phyloP scores from a whole-genome alignment of 345 rosid genomes.

The Eutrema yunnanense region DNA sequence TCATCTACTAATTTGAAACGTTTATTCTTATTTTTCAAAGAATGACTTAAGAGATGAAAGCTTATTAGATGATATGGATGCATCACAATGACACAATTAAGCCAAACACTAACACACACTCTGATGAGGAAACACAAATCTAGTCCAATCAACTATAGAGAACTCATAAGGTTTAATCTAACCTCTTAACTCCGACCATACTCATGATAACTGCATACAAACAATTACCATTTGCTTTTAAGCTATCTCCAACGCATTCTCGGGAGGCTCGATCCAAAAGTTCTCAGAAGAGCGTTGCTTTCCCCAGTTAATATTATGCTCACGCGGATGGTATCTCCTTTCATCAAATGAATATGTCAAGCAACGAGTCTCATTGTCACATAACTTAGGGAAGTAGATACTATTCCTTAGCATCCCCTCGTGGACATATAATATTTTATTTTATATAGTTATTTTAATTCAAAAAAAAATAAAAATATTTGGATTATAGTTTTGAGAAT shows the following conservation, averaged over 20 bases:
- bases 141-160: neutral
- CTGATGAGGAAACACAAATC: neutral
- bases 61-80: neutral
- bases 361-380: neutral
- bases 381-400: conserved; percentile 13
- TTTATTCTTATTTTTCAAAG: neutral
- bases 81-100: neutral
- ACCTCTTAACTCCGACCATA: neutral
- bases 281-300: neutral
- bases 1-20: neutral
- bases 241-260: neutral
- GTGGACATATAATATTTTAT: too few relatives aligned
- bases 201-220: neutral
- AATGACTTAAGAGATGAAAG: too few relatives aligned
- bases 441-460: too few relatives aligned
- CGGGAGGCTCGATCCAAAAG: conserved; percentile 22
- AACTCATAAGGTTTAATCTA: neutral
- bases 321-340: neutral
- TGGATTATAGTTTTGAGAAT: too few relatives aligned
- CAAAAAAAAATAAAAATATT: too few relatives aligned
- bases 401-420: conserved; percentile 13
- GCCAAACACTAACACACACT: neutral
- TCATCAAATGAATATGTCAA: conserved; percentile 16
- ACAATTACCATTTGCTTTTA: neutral
- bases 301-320: conserved; percentile 2